Base-by-base conservation (phyloP, 2,329 filamentous ascomycete genomes). In the Alternaria sp. region DNA sequence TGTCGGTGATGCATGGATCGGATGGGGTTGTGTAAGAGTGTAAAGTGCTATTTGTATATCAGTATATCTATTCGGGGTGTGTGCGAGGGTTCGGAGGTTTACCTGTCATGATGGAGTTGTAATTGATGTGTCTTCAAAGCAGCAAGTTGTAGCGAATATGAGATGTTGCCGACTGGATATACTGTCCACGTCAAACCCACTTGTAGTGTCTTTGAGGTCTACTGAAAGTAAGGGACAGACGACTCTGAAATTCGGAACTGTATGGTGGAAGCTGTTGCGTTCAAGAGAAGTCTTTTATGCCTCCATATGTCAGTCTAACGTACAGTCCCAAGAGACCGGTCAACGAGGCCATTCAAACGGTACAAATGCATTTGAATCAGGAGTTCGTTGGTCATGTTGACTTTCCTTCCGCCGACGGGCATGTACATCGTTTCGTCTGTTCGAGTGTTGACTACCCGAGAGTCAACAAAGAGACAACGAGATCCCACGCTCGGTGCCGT, bases 81-180 rank as follows among this genome's bases (percentile, higher is more conserved):
- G 2, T 25, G 36, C 2, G 12, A 6, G 0, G 11, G 43, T 15
- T 21, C 15, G 21, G 13, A 25, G 17, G 26, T 45, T 54, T 67
- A 70, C 69, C 62, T 45, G 69, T 65, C 69, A 71, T 72, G 28
- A 30, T 66, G 56, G 11, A 40, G n/a, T 36, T 28, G 4, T 8
- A 30, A 10, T n/a, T 32, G 23, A 47, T 26, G 43, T 50, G 15
- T 23, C 23, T 47, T 15, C 11, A 23, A 23, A 19, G 5, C 17
- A 15, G 21, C 13, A 15, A 15, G 5, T 32, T 23, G 28, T 7
- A n/a, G 30, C 4, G n/a, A n/a, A 32, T 57, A 23, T 19, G 19
- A n/a, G 30, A 40, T 52, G 9, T 23, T 23, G 28, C 28, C 5
- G 19, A 51, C 5, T 9, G 17, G 49, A 51, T 23, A 3, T 36